Evolutionary conservation across 2,329 filamentous ascomycete genomes (phyloP), one percentile per base, ranked within the genome.

Genomic region (Pseudogymnoascus sp.): DNA sequence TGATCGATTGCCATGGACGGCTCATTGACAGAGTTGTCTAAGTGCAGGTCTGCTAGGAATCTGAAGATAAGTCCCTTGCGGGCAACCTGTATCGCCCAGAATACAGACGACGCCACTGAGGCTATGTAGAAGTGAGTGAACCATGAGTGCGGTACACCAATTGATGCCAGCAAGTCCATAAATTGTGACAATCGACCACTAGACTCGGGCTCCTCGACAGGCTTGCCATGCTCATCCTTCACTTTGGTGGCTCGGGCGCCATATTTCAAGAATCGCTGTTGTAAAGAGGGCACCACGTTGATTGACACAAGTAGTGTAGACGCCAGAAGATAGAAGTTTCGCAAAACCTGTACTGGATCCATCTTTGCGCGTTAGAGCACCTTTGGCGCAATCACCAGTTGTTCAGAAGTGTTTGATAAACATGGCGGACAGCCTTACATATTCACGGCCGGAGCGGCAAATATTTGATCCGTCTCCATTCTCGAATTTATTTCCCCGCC

Each of bases 91-190:
- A 76, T 74, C 0, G 80, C 83, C 91, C 92, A 97, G 73, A 92
- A 89, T 4, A 84, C 69, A 0, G 90, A 92, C 64, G 84, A 86
- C 1, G 78, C 71, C 4, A 92, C 76, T 3, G 90, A 93, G 36
- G 86, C 73, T 61, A 89, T 71, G 73, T 99, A 97, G 76, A 96
- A 97, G 69, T 94, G 89, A 45, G 81, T 82, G 74, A 97, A 97
- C 86, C 90, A 97, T 65, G 83, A 83, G 76, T 97, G 94, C 22
- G 93, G 92, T 36, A 97, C 88, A 78, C 71, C 66, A 39, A 70
- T 61, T 9, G 42, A 36, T 25, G 42, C 60, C 25, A 55, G 14
- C 23, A 35, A 23, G 39, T 62, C 61, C 35, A 61, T 41, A 65
- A 68, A 22, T 64, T 66, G 58, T 71, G 19, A n/a, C 60, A 64